phyloP scores from a whole-genome alignment of 768 basidiomycete genomes.

The Collybiopsis confluens region DNA sequence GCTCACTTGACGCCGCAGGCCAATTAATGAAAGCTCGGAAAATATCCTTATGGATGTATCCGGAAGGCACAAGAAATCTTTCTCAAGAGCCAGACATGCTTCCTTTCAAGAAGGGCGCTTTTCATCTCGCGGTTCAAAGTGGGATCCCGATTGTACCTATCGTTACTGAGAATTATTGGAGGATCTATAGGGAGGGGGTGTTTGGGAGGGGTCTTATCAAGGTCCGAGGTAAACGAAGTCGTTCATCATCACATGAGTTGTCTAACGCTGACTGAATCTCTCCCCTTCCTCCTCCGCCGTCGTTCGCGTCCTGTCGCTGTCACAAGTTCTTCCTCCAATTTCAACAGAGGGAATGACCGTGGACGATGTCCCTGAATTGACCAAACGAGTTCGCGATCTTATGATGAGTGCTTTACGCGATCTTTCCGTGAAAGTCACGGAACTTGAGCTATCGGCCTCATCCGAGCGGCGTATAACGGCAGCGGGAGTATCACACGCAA shows the following conservation, averaged over 20 bases:
- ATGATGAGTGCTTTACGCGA: constrained; percentile 80
- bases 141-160: constrained; percentile 89
- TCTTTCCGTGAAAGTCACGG: constrained; percentile 67
- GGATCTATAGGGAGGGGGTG: constrained; percentile 71
- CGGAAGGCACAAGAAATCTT: constrained; percentile 89
- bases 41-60: constrained; percentile 90
- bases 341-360: constrained; percentile 66
- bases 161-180: constrained; percentile 91
- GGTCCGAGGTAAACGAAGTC: constrained; percentile 63
- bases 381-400: constrained; percentile 60
- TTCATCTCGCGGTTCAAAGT: constrained; percentile 91
- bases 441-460: too few relatives aligned
- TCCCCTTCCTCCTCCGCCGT: not conserved
- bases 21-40: constrained; percentile 66
- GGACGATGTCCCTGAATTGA: constrained; percentile 67
- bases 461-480: too few relatives aligned
- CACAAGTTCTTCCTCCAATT: constrained; percentile 85
- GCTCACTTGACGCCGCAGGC: constrained; percentile 73
- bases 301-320: not conserved
- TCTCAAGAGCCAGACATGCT: constrained; percentile 62
- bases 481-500: too few relatives aligned
- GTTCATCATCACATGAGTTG: too few relatives aligned
- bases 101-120: constrained; percentile 97
- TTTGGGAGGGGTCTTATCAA: constrained; percentile 76
- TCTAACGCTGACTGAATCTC: constrained; percentile 6